Evolutionary conservation across 176 grass and related monocot species (phyloP).

Genomic region (Thinopyrum elongatum): DNA sequence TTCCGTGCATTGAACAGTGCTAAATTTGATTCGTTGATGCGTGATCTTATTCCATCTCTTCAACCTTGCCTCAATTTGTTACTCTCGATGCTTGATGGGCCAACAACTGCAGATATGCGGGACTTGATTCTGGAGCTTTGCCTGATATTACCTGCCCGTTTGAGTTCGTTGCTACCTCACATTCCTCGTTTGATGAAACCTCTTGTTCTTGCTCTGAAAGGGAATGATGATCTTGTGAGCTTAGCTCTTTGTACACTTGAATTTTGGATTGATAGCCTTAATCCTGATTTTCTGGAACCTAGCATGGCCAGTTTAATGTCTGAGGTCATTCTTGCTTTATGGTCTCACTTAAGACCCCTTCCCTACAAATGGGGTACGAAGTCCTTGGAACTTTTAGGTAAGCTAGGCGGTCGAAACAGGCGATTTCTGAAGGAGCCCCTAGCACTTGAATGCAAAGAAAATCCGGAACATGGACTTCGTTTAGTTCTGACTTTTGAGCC

Average conservation of each 20-base stretch:
- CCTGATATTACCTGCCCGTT: conserved; percentile 88
- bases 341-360: conserved; percentile 90
- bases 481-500: conserved; percentile 98
- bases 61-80: conserved; percentile 98
- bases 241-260: conserved; percentile 93
- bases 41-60: conserved; percentile 93
- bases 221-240: conserved; percentile 90
- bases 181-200: conserved; percentile 99
- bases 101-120: conserved; percentile 84
- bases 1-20: conserved; percentile 92
- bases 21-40: conserved; percentile 95
- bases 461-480: conserved; percentile 95
- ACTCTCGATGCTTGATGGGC: conserved; percentile 95
- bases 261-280: conserved; percentile 99
- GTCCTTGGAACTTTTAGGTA: conserved; percentile 90
- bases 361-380: conserved; percentile 94
- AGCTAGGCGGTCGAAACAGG: conserved; percentile 90
- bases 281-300: conserved; percentile 99
- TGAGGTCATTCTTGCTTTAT: conserved; percentile 97
- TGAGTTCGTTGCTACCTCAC: conserved; percentile 96
- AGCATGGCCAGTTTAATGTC: conserved; percentile 99
- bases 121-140: conserved; percentile 93
- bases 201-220: conserved; percentile 92
- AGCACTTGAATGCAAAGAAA: conserved; percentile 93
- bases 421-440: conserved; percentile 92